Base-by-base conservation (phyloP, 345 rosid genomes). In the Passiflora organensis region DNA sequence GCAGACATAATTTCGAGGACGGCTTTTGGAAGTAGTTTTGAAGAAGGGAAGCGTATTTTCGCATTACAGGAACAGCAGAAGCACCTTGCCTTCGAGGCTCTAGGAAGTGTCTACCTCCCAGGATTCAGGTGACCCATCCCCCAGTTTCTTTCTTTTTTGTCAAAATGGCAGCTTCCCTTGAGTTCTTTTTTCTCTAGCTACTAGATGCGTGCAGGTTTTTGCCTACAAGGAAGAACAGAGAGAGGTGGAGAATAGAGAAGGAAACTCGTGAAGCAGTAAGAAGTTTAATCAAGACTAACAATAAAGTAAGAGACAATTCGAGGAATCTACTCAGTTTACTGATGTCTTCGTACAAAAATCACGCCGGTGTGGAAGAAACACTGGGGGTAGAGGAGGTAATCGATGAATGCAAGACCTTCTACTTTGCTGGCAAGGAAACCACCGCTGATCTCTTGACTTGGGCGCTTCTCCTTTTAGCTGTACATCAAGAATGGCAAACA, bases 381-480 rank as follows among this genome's bases (percentile, higher is more conserved):
- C 59, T 80, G 46, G 76, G 56, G 8, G 67, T 72, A 5, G 95
- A 84, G 62, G 90, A 86, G 43, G 68, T 86, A 32, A 76, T 84
- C 45, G 83, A 89, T 14, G 97, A 89, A 68, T 81, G 90, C 80
- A 82, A 84, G 66, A 86, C 87, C 6, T 82, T 89, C 55, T 89
- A 84, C 67, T 82, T 84, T 44, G 90, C 88, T 4, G 95, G 90
- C 32, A 86, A 86, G 34, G 93, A 89, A 68, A 89, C 95, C 6
- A 71, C 82, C 0, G 95, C 74, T 20, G 69, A 78, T 25, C 77
- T 77, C 24, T 58, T 84, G 68, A 80, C 89, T 6, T 84, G 86
- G 86, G 76, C 76, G 0, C 63, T 86, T 45, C 50, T 86, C 1
- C 82, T 80, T 15, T 62, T 86, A 12, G 86, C 87, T 14, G 41